Base-by-base conservation (phyloP, 805 yeast genomes). In the Schizosaccharomyces cryophilus region DNA sequence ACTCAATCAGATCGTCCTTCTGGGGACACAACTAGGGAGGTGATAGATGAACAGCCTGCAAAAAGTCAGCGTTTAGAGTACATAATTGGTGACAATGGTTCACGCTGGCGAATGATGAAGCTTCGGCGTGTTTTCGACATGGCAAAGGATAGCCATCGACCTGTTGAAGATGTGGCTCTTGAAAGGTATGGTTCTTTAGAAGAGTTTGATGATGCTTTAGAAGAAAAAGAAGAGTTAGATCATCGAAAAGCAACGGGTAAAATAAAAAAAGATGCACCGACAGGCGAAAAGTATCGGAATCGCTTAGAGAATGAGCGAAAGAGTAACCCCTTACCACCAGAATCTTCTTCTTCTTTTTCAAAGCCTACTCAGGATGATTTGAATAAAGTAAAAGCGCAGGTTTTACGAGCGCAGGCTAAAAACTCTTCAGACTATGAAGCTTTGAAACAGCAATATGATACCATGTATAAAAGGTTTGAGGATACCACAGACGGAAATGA, bases 31-130 rank as follows among this genome's bases (percentile, higher is more conserved):
- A 11, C 21, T 19, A n/a, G 11, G 9, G 26, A 45, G 7, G 21
- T 19, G 13, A 13, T 11, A 45, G 51, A 45, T 2, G 24, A 45
- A 9, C 47, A 17, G 21, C 11, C 13, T 5, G 26, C 17, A 3
- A 24, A 45, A 45, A n/a, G 17, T 24, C 15, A 21, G 9, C 30
- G 30, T 9, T 15, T 51, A 3, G n/a, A n/a, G 38, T 73, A 70
- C 63, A 67, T 65, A 38, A 73, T 72, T 67, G 75, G 75, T 0
- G 75, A 73, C 63, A 47, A 67, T 24, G 75, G 75, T 1, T 69
- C 73, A 1, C 64, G 62, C n/a, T 73, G 75, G 76, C 63, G 75
- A 48, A 67, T 71, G 72, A 71, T 71, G 65, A 73, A 73, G 63
- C 65, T 73, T 24, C 60, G 66, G 5, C 68, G 67, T 29, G 60